A percentile compares a stretch with the other conserved stretches of the same genome.
These are phyloP conservation scores for Telfairia occidentalis DNA, from an alignment of 331 rosid genomes.

Conservation along the genomic window DNA sequence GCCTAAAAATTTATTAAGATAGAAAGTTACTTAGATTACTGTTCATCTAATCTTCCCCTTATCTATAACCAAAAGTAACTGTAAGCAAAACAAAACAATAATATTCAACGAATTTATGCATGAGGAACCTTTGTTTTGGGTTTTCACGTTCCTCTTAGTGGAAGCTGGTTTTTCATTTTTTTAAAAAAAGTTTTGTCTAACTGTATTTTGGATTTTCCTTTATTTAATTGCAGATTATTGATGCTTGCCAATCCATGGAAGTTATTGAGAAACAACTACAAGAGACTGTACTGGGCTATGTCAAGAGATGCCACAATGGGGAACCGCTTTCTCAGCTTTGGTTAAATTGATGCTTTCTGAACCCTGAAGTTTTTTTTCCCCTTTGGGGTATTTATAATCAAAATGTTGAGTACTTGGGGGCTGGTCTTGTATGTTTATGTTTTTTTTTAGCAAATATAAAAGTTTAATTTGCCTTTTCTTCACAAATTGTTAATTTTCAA, in stretches of 20 bases:
- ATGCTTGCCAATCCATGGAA: constrained; percentile 63
- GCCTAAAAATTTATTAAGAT: no score
- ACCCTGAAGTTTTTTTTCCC: neutral
- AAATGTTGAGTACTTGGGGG: neutral
- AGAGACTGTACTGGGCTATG: constrained; percentile 36
- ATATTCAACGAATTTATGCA: neutral
- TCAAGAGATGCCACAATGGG: constrained; percentile 48
- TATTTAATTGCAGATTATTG: constrained; percentile 46
- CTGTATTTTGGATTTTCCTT: neutral
- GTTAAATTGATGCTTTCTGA: constrained; percentile 14
- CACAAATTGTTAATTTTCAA: neutral
- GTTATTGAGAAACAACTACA: constrained; percentile 65
- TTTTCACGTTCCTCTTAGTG: neutral
- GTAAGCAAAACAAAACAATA: no score
- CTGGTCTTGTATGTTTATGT: neutral
- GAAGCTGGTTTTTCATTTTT: neutral
- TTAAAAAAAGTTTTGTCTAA: neutral
- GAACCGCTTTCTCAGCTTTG: constrained; percentile 53
- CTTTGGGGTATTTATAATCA: neutral
- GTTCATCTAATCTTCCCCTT: no score
- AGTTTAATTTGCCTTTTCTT: neutral
- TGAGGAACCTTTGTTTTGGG: neutral
- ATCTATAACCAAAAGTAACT: no score
- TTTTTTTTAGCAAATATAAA: neutral
- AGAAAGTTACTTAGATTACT: no score